Evolutionary conservation across 345 rosid genomes (phyloP).

Genomic region (Corymbia maculata): DNA sequence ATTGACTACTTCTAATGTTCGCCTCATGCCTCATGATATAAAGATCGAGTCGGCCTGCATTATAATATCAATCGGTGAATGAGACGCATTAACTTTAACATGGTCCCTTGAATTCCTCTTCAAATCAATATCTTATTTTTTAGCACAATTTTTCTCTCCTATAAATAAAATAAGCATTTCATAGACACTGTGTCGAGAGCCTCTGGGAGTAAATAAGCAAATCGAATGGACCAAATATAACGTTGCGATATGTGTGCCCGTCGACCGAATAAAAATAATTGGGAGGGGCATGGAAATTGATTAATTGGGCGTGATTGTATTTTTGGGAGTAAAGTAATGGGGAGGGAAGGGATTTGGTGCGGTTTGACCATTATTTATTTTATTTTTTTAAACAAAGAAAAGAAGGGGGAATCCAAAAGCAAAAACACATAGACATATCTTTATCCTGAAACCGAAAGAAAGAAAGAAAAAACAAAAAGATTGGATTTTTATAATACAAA

Average conservation of each 20-base stretch:
- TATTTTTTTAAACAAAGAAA: neutral
- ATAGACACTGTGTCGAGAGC: neutral
- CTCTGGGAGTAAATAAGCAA: neutral
- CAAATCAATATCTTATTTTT: fast-evolving
- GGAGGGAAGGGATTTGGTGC: neutral
- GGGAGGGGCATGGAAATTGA: neutral
- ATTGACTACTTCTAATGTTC: neutral
- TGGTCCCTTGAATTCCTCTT: neutral
- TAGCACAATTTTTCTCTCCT: neutral
- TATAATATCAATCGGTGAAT: neutral
- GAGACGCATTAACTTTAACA: neutral
- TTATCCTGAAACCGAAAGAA: neutral
- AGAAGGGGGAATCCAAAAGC: neutral
- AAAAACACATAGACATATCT: neutral
- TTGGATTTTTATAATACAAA: neutral
- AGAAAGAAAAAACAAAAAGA: neutral
- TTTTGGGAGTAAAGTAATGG: neutral
- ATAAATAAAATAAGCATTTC: neutral
- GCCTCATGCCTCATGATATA: neutral
- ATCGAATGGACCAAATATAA: neutral
- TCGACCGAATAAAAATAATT: neutral
- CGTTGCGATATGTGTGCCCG: neutral
- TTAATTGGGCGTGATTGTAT: neutral
- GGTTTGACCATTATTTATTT: neutral
- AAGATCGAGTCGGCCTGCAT: neutral